Base-by-base conservation (phyloP, 1,139 yeast genomes). In the Lodderomyces elongisporus region DNA sequence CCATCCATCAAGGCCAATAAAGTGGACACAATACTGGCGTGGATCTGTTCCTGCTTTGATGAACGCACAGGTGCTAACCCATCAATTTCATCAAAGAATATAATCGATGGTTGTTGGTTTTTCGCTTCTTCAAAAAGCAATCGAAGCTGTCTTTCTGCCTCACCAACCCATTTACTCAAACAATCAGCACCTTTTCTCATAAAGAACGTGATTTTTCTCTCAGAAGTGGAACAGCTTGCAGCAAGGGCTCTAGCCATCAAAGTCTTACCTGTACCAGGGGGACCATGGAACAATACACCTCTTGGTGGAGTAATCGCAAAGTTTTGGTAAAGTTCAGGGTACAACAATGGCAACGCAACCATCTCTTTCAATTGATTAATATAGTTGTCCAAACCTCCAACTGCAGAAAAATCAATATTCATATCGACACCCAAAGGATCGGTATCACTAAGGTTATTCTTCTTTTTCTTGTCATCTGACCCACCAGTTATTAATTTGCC, bases 141-240 rank as follows among this genome's bases (percentile, higher is more conserved):
- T 40, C 99, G 67, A 42, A 91, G 67, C 56, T 91, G 96, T 46
- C 98, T 73, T 60, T 91, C 99, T 5, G 98, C 97, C 59, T 91
- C 99, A 49, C 99, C 99, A 5, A 91, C 97, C 98, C 98, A 91
- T 61, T 93, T 93, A 34, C 96, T 85, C 47, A 91, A 65, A 56
- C 95, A 85, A 56, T 93, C 99, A 0, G 98, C 97, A 45, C 99
- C 99, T 57, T 93, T 93, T 44, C 99, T 70, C 99, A 93, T 93
- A 58, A 88, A 93, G 52, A 93, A 93, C 0, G 98, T 87, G 36
- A 93, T 89, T 48, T 91, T 91, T 40, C 84, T 66, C 28, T 74
- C 73, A 9, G 84, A 79, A 0, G 93, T 77, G 0, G 96, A 84
- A 49, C 96, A 89, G 46, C 95, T 84, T 1, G 97, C 91, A 1